Percentiles rank a stretch among this genome's conserved stretches.
phyloP scores from a whole-genome alignment of 768 basidiomycete genomes.

The Cystoderma amianthinum region DNA sequence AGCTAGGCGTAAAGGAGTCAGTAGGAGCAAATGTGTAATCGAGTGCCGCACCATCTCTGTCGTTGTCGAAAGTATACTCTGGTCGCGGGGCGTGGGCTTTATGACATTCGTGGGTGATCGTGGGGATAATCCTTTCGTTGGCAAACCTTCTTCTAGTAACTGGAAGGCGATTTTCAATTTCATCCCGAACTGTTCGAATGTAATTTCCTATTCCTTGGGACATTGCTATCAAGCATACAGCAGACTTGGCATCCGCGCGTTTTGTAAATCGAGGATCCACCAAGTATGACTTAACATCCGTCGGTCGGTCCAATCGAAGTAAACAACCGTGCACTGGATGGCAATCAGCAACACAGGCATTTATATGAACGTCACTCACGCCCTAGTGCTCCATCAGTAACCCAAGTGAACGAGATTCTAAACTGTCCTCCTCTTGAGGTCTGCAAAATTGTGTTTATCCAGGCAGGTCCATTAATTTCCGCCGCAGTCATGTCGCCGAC shows the following conservation, averaged over 20 bases:
- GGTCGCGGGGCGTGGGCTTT: slow-evolving; percentile 33
- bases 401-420: slow-evolving; percentile 30
- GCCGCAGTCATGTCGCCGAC: slow-evolving; percentile 36
- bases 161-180: slow-evolving; percentile 39
- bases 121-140: slow-evolving; percentile 35
- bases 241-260: slow-evolving; percentile 61
- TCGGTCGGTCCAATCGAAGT: slow-evolving; percentile 48
- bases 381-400: slow-evolving; percentile 32
- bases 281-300: slow-evolving; percentile 47
- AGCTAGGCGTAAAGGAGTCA: slow-evolving; percentile 26
- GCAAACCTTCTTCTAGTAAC: slow-evolving; percentile 36
- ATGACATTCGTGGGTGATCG: slow-evolving; percentile 35
- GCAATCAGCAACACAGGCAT: slow-evolving; percentile 2
- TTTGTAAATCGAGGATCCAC: slow-evolving; percentile 59
- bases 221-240: slow-evolving; percentile 60
- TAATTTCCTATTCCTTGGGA: slow-evolving; percentile 54
- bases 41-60: slow-evolving; percentile 45
- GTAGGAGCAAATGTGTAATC: too few species aligned
- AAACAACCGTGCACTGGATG: slow-evolving; percentile 58
- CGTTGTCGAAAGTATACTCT: slow-evolving; percentile 30
- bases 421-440: slow-evolving; percentile 43
- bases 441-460: slow-evolving; percentile 46
- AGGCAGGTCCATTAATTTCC: slow-evolving; percentile 48
- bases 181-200: slow-evolving; percentile 36
- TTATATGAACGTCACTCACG: slow-evolving; percentile 25